Evolutionary conservation across 768 basidiomycete species (phyloP).

Genomic region (Trichaptum fuscoviolaceum): DNA sequence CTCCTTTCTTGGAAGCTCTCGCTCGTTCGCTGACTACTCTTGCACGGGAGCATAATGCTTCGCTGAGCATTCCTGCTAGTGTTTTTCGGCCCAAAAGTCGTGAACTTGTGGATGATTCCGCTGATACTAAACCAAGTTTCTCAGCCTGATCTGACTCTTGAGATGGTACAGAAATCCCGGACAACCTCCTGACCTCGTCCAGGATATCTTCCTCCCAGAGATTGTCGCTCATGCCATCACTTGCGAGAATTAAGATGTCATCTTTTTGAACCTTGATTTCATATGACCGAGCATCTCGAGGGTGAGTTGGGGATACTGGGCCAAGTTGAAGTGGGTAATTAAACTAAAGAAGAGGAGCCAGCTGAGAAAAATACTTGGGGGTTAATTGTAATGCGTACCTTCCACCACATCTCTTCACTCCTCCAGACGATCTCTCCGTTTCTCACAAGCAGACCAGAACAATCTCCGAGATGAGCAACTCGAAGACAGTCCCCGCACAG

Average conservation of each 20-base stretch:
- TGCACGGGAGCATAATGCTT: slow-evolving; percentile 78
- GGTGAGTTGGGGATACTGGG: slow-evolving; percentile 54
- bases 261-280: slow-evolving; percentile 63
- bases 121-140: not conserved
- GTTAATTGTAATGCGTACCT: slow-evolving; percentile 34
- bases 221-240: slow-evolving; percentile 81
- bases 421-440: slow-evolving; percentile 77
- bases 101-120: slow-evolving; percentile 10
- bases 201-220: slow-evolving; percentile 85
- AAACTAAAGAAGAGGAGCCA: slow-evolving; percentile 39
- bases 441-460: slow-evolving; percentile 82
- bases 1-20: slow-evolving; percentile 20
- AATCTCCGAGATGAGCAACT: slow-evolving; percentile 84
- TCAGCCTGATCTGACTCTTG: slow-evolving; percentile 10
- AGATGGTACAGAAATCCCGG: slow-evolving; percentile 28
- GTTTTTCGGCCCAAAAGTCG: slow-evolving; percentile 42
- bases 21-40: slow-evolving; percentile 57
- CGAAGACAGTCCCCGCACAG: slow-evolving; percentile 62
- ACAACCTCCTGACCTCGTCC: slow-evolving; percentile 69
- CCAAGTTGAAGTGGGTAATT: slow-evolving; percentile 65
- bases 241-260: slow-evolving; percentile 77
- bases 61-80: slow-evolving; percentile 65
- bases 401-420: slow-evolving; percentile 92
- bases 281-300: slow-evolving; percentile 63
- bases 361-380: slow-evolving; percentile 31